Conservation (phyloP, 768 basidiomycete genomes). For the Plicaturopsis crispa region DNA sequence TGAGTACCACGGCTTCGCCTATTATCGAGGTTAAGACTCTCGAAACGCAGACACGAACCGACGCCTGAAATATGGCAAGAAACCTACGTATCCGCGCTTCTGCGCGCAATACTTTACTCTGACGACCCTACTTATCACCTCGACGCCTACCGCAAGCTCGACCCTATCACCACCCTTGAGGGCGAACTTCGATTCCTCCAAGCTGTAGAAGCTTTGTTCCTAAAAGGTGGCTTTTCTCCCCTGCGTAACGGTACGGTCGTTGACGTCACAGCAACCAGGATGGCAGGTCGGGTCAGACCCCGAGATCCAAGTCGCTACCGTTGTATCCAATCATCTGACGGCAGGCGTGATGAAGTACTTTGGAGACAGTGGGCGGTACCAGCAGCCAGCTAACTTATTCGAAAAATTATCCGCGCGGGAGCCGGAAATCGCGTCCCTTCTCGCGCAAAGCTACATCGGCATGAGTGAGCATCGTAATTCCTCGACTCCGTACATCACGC, state of each 20-base stretch:
- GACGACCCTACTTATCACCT: slow-evolving; percentile 90
- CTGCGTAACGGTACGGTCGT: background rate
- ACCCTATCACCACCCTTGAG: slow-evolving; percentile 86
- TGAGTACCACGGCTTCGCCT: slow-evolving; percentile 38
- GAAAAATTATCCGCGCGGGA: slow-evolving; percentile 84
- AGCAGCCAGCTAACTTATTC: slow-evolving; percentile 87
- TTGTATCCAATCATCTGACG: slow-evolving; percentile 94
- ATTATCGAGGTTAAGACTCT: background rate
- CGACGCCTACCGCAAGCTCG: slow-evolving; percentile 91
- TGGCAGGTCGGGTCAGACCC: slow-evolving; percentile 99
- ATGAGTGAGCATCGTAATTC: slow-evolving; percentile 68
- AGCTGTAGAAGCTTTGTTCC: slow-evolving; percentile 82
- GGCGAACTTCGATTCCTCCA: slow-evolving; percentile 87
- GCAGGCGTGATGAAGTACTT: slow-evolving; percentile 97
- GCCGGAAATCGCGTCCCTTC: slow-evolving; percentile 81
- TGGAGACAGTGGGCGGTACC: slow-evolving; percentile 81
- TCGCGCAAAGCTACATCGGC: slow-evolving; percentile 89
- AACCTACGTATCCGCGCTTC: slow-evolving; percentile 88
- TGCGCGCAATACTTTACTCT: slow-evolving; percentile 90
- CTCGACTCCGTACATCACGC: background rate
- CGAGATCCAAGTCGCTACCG: slow-evolving; percentile 95
- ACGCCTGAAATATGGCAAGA: slow-evolving; percentile 95
- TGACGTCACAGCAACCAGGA: slow-evolving; percentile 37
- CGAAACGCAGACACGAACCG: slow-evolving; percentile 65
- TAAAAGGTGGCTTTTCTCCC: slow-evolving; percentile 52